Evolutionary conservation across 2,329 filamentous ascomycete genomes (phyloP), one percentile per base, ranked within the genome.

Genomic region (Pleurostoma richardsiae): DNA sequence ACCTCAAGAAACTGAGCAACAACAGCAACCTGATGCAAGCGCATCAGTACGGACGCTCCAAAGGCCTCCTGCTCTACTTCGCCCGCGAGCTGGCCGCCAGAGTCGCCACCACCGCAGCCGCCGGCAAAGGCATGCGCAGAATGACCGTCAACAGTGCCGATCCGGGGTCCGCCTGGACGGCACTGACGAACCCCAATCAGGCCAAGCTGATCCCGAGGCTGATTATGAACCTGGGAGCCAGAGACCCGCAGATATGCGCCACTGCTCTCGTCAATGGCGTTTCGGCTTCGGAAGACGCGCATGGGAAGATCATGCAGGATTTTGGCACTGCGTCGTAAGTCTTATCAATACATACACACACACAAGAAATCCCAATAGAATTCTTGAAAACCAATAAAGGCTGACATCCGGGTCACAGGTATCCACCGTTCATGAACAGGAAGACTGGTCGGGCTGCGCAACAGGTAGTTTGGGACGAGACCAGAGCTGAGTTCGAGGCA

Each of bases 91-190:
- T 68, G 4, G 63, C 65, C 5, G 47, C 55, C 4, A 56, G 62
- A 2, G 56, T 56, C 26, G 52, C 60, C 2, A 51, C 55, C 19
- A 44, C 50, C 4, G 53, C 54, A 7, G 43, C 50, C 4, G 53
- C 54, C 8, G 45, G 46, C 6, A 58, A 56, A 29, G 52, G 48
- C n/a, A 41, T 54, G 5, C 53, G 33, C 41, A 63, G 55, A 8
- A 59, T 67, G 6, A 68, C 64, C 4, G 59, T 68, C 51, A 68
- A 65, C 51, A 68, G 65, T 49, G 65, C 64, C 3, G 65, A 68
- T 39, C 65, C 65, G 1, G 65, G 65, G 0, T 66, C 65, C 0
- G 64, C 65, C 4, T 68, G 65, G 65, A 68, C 65, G 1, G 60
- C 62, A 3, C 62, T 68, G 29, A 68, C 65, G 4, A 59, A 56